phyloP scores from a whole-genome alignment of 1,284 basidiomycete genomes.

The Ceratobasidium sp. region DNA sequence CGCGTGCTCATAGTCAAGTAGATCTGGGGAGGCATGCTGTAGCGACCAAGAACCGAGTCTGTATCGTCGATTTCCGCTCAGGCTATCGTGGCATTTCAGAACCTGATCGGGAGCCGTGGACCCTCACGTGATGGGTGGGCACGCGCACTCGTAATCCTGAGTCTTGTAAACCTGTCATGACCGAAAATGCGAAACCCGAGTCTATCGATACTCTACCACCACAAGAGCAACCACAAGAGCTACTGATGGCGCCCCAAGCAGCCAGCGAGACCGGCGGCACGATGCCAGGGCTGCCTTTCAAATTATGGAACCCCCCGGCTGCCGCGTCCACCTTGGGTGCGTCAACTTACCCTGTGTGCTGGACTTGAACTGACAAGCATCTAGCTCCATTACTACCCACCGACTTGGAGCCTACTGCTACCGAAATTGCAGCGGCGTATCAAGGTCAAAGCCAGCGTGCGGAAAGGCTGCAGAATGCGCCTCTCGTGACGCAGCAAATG shows the following conservation, averaged over 20 bases:
- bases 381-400: slow-evolving; percentile 67
- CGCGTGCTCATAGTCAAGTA: slow-evolving; percentile 20
- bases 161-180: not conserved
- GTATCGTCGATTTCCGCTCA: not conserved
- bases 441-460: slow-evolving; percentile 71
- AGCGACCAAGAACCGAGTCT: not conserved
- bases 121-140: slow-evolving; percentile 18
- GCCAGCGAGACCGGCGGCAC: not conserved
- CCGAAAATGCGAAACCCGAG: not conserved
- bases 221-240: not conserved
- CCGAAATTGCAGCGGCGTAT: slow-evolving; percentile 75
- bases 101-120: not conserved
- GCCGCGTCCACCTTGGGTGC: slow-evolving; percentile 27
- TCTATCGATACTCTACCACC: not conserved
- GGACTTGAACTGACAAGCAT: not conserved
- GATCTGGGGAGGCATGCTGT: slow-evolving; percentile 3
- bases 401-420: slow-evolving; percentile 74
- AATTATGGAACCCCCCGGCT: slow-evolving; percentile 47
- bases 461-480: slow-evolving; percentile 77
- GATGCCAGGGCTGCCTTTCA: not conserved
- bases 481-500: slow-evolving; percentile 74
- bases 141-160: not conserved
- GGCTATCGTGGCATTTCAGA: not conserved
- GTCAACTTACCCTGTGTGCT: not conserved
- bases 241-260: not conserved